Evolutionary conservation across 2,329 filamentous ascomycete genomes (phyloP), one percentile per base, ranked within the genome.

Genomic region (Pestalotiopsis sp.): DNA sequence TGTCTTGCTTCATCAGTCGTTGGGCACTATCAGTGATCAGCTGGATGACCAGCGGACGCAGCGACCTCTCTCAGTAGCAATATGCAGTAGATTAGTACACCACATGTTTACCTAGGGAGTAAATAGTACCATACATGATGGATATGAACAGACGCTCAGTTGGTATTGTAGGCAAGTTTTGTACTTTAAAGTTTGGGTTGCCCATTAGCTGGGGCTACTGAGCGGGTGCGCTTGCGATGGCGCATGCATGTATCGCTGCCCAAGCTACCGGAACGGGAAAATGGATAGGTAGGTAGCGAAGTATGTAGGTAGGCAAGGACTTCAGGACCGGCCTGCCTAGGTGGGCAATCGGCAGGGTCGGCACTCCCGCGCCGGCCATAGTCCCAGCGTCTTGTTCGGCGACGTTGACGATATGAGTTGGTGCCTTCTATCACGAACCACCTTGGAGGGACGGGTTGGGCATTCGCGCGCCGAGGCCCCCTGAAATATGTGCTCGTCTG

Each of bases 251-350:
- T 67, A 63, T 67, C 39, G 57, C 57, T 67, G 65, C 65, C 65
- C 65, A 67, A 67, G 55, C 64, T 41, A 23, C 38, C 55, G 64
- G 64, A 60, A 38, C 64, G 31, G 52, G 64, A 65, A 57, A 65
- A 25, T 17, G 61, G 36, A 27, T 27, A 27, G 27, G 27, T 27
- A 27, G 27, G 31, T 11, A 27, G 17, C 6, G 17, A n/a, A 12
- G 14, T 11, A 36, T 13, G 14, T 61, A 38, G 27, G 5, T 7
- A 31, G 27, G 27, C 27, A 31, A 31, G 27, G 27, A 31, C 27
- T 31, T 31, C 27, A 31, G 27, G 27, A 36, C 31, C 31, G 31
- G 31, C 45, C 20, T 27, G 23, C 20, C 27, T 52, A 52, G 45
- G 14, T 52, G 45, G 45, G 45, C 20, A 17, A 17, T 5, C 14